These are phyloP conservation scores for Didymella pomorum DNA, from an alignment of 2,329 filamentous ascomycete species.

Conservation along the genomic window DNA sequence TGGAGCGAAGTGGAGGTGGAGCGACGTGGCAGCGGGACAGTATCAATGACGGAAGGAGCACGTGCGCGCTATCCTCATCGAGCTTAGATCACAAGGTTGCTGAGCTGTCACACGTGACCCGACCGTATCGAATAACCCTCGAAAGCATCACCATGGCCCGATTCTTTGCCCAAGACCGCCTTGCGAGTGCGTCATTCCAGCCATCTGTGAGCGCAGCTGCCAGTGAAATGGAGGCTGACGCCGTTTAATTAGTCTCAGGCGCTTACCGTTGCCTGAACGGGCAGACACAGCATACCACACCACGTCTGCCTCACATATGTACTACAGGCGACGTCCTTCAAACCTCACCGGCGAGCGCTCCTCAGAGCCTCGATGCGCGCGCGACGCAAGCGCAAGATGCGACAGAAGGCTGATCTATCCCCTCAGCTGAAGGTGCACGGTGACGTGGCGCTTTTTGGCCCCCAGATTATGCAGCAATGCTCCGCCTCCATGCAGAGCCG, in stretches of 20 bases:
- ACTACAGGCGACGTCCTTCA: constrained; percentile 3
- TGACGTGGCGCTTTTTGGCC: constrained; percentile 34
- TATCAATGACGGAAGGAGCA: background rate
- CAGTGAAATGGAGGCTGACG: background rate
- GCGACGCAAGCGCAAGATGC: constrained; percentile 22
- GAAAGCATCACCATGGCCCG: background rate
- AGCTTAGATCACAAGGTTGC: background rate
- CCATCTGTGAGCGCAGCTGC: background rate
- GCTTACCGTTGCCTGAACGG: background rate
- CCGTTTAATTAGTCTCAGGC: background rate
- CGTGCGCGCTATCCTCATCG: background rate
- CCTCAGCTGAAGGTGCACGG: constrained; percentile 25
- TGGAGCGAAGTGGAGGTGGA: background rate
- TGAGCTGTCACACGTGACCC: constrained; percentile 1
- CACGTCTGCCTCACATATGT: constrained; percentile 11
- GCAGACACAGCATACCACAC: constrained; percentile 2
- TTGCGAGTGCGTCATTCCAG: background rate
- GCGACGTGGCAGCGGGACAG: background rate
- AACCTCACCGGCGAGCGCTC: constrained; percentile 1
- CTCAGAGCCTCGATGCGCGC: constrained; percentile 22
- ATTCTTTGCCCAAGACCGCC: background rate
- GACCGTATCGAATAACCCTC: background rate
- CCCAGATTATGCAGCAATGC: constrained; percentile 25
- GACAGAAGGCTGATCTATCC: constrained; percentile 14
- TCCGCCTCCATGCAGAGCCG: constrained; percentile 35